Base-by-base conservation (phyloP, 805 yeast species). In the Barnettozyma botsteinii region DNA sequence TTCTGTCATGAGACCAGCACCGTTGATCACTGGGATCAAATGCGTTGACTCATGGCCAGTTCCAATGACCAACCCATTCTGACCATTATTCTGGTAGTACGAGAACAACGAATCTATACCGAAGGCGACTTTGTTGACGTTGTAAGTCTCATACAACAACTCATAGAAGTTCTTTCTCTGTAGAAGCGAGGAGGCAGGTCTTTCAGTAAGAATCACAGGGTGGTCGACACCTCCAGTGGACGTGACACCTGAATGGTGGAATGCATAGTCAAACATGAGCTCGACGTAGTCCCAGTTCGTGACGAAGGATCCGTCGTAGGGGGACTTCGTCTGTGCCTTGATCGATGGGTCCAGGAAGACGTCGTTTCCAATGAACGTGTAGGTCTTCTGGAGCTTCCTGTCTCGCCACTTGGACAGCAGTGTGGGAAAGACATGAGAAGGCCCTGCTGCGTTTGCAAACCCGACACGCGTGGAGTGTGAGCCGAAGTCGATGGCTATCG, bases 261-360 rank as follows among this genome's bases (percentile, higher is more conserved):
- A 82, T 0, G 88, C 69, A 56, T 88, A 93, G 60, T 91, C 98
- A 36, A 93, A 57, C 38, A 91, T 74, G 42, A 71, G 74, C 57
- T 93, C 98, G 3, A 82, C 73, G 42, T 81, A 75, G 42, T 93
- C 98, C 98, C 98, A 94, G 59, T 89, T 94, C 20, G 94, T 81
- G 26, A 93, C 68, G 50, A 87, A 65, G 5, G 85, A 75, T 0
- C 95, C 96, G 59, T 93, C 98, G 56, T 75, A 91, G 0, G 97
- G 96, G 5, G 85, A 68, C 52, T 76, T 79, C 25, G 85, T 73
- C 39, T 81, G 80, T 14, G 85, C 70, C 46, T 80, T 74, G 33
- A 84, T 73, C 2, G 82, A 64, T 8, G 80, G 72, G 51, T 89
- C 98, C 23, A 84, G 56, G 53, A 70, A 77, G 15, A 79, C 76